Evolutionary conservation across 345 rosid species (phyloP).

Genomic region (Eucalyptus camaldulensis): DNA sequence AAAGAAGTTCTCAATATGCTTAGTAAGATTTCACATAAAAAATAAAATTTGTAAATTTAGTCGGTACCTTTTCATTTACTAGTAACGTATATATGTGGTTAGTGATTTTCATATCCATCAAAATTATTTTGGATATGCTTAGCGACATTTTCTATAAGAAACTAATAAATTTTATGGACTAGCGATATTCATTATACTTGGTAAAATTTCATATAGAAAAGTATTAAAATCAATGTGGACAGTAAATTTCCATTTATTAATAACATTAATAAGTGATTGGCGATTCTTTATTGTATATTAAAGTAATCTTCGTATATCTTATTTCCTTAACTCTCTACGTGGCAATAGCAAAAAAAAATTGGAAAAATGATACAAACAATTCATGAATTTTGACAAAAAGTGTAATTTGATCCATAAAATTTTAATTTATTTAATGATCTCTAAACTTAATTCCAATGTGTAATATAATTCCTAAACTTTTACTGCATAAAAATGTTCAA

Average conservation of each 20-base stretch:
- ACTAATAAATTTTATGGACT: not conserved
- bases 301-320: not conserved
- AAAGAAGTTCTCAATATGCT: not conserved
- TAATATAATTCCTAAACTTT: no score
- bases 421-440: no score
- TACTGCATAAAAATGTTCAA: no score
- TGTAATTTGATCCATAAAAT: no score
- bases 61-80: not conserved
- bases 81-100: not conserved
- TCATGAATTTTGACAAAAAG: no score
- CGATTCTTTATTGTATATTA: not conserved
- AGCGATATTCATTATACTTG: not conserved
- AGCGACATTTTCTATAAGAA: not conserved
- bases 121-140: not conserved
- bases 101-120: not conserved
- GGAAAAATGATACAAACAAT: no score
- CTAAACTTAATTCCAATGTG: no score
- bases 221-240: not conserved
- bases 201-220: not conserved
- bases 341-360: not conserved
- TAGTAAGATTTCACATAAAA: not conserved
- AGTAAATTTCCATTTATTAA: not conserved
- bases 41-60: not conserved
- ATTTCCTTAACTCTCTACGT: not conserved
- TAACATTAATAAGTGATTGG: not conserved